phyloP scores from a whole-genome alignment of 495 filamentous ascomycete species.

The Aspergillus sclerotiicarbonarius region DNA sequence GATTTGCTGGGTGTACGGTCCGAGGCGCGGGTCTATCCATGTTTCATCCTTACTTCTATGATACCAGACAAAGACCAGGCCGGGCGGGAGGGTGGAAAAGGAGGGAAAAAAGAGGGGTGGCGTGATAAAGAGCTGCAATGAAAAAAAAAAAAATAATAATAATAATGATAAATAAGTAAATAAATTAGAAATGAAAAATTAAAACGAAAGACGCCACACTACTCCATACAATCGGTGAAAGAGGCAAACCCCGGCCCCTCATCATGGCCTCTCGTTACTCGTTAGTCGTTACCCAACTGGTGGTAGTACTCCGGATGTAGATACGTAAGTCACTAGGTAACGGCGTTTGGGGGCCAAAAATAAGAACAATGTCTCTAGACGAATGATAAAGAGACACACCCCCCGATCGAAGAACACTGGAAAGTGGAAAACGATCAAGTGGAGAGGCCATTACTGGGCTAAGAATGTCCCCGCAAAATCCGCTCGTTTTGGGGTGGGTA shows the following conservation, averaged over 20 bases:
- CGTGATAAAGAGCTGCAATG: background rate
- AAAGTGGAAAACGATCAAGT: background rate
- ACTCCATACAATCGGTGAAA: too few relatives aligned
- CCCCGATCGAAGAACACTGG: background rate
- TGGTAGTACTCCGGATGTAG: too few relatives aligned
- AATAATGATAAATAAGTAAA: too few relatives aligned
- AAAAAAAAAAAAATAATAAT: too few relatives aligned
- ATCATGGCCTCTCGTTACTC: too few relatives aligned
- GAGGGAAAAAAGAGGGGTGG: background rate
- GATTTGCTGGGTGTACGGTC: background rate
- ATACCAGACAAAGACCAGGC: background rate
- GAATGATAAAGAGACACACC: background rate
- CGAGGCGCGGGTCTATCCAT: background rate
- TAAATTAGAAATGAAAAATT: too few relatives aligned
- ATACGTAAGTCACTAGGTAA: background rate
- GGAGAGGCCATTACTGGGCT: background rate
- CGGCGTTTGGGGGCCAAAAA: background rate
- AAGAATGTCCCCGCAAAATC: conserved; percentile 13
- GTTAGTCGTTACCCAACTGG: too few relatives aligned
- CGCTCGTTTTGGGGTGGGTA: background rate
- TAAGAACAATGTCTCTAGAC: background rate
- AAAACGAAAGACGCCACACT: too few relatives aligned
- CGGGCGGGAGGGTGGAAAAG: background rate
- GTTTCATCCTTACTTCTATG: background rate
- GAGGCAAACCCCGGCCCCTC: too few relatives aligned